Base-by-base conservation (phyloP, 2,329 filamentous ascomycete genomes). In the Phyllosticta paracitricarpa region DNA sequence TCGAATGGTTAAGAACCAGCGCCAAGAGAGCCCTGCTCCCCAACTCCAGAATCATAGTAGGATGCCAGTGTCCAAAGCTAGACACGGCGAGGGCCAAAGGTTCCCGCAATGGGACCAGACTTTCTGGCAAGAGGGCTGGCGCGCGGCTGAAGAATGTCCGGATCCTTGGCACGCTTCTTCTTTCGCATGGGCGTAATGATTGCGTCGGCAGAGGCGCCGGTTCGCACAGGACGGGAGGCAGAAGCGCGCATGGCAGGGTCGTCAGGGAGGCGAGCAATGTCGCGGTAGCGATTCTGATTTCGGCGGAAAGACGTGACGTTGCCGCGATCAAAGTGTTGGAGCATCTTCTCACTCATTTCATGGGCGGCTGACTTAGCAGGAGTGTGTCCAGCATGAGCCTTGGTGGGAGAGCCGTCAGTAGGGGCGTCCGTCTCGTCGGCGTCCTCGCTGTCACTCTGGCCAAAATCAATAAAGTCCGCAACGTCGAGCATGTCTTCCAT, bases 401-500 rank as follows among this genome's bases (percentile, higher is more conserved):
- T 64, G 30, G 65, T 69, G 6, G 73, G 71, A 22, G 69, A 71
- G 9, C 70, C 70, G 33, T 72, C 71, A 33, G 69, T 69, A 6
- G 72, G 72, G 19, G 71, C 68, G 55, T 74, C 72, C 0, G 69
- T 72, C 26, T 73, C 71, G 7, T 74, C 72, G 6, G 68, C 68
- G 24, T 74, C 72, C 19, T 75, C 71, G 12, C 68, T 72, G 22
- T 69, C 72, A 51, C 73, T 71, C 6, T 72, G 71, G 12, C 70
- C 72, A 58, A 74, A 73, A 48, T 75, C 71, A 67, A 74, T 71
- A 59, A 75, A 73, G 59, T 75, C 72, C 56, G 69, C 66, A 51
- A 75, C 71, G 60, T 75, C 69, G 57, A 73, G 65, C 52, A 78
- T 76, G 9, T 80, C 77, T 1, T 78, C 77, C 2, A 81, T 80